These are phyloP conservation scores for Camptophora hylomeconis DNA, from an alignment of 2,329 filamentous ascomycete genomes.

Conservation along the genomic window DNA sequence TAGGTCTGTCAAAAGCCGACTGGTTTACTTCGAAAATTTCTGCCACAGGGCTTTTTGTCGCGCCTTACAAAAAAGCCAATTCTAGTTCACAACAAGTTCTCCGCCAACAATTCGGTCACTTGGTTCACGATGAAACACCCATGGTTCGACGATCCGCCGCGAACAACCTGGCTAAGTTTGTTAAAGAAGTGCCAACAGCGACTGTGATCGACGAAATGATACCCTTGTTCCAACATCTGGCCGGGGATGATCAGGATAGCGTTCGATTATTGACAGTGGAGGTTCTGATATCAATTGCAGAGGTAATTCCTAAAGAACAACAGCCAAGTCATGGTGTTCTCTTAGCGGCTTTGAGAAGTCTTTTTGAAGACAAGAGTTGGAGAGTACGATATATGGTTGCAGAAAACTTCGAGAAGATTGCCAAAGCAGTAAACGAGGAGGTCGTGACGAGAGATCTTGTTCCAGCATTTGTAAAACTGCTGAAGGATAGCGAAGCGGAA, in stretches of 20 bases:
- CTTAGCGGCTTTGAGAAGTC: conserved; percentile 72
- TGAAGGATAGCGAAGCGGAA: conserved; percentile 96
- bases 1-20: conserved; percentile 95
- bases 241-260: conserved; percentile 93
- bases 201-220: conserved; percentile 98
- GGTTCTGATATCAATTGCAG: conserved; percentile 88
- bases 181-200: conserved; percentile 86
- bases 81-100: conserved; percentile 80
- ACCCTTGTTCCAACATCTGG: conserved; percentile 92
- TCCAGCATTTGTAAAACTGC: conserved; percentile 88
- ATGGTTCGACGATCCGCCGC: conserved; percentile 97
- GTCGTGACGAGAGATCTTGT: conserved; percentile 88
- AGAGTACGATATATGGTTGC: conserved; percentile 98
- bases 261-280: conserved; percentile 92
- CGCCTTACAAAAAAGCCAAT: conserved; percentile 84
- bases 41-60: conserved; percentile 86
- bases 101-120: conserved; percentile 76
- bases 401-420: conserved; percentile 97
- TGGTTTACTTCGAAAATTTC: conserved; percentile 99
- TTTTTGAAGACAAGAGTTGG: conserved; percentile 99
- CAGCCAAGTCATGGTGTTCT: conserved; percentile 92
- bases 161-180: conserved; percentile 92
- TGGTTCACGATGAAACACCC: conserved; percentile 96
- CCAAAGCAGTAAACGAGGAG: conserved; percentile 95
- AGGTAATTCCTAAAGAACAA: conserved; percentile 95